A percentile compares a stretch with the other conserved stretches of the same genome.
These are phyloP conservation scores for Pochonia chlamydosporia DNA, from an alignment of 2,329 filamentous ascomycete genomes.

Conservation along the genomic window DNA sequence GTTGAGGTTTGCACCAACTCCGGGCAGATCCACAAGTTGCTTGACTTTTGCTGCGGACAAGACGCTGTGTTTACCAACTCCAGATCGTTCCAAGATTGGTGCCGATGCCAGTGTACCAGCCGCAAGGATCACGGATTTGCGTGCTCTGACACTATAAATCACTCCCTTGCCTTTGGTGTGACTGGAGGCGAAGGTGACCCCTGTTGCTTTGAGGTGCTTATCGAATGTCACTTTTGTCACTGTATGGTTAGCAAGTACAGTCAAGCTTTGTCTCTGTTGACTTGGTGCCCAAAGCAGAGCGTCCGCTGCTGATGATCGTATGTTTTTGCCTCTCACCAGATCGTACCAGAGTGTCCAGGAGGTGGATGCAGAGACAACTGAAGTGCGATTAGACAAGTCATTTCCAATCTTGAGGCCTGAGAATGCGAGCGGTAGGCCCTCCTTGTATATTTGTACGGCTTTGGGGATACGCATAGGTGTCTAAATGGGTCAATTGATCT, in stretches of 20 bases:
- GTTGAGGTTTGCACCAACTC: constrained; percentile 36
- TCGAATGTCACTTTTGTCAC: constrained; percentile 30
- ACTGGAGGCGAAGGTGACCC: constrained; percentile 9
- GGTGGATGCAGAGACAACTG: constrained; percentile 16
- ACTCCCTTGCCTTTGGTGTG: constrained; percentile 43
- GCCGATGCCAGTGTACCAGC: constrained; percentile 12
- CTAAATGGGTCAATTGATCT: not conserved
- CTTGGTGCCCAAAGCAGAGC: constrained; percentile 26
- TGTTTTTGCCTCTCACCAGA: constrained; percentile 6
- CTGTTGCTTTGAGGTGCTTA: constrained; percentile 3
- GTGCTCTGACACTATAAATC: constrained; percentile 3
- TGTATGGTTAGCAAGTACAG: constrained; percentile 16
- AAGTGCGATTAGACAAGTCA: constrained; percentile 17
- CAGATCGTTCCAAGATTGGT: constrained; percentile 46
- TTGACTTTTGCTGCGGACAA: constrained; percentile 40
- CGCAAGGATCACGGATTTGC: constrained; percentile 11
- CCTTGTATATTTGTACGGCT: constrained; percentile 16
- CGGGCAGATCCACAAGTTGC: constrained; percentile 45
- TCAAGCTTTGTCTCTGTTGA: constrained; percentile 23
- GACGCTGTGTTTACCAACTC: constrained; percentile 43
- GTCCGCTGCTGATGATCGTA: constrained; percentile 17
- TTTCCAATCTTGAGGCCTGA: constrained; percentile 15
- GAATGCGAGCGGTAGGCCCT: constrained; percentile 13
- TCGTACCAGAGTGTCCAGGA: constrained; percentile 20
- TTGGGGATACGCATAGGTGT: constrained; percentile 16